Evolutionary conservation across 169 alveolate genomes (phyloP).

Genomic region (Plasmodium fragile): DNA sequence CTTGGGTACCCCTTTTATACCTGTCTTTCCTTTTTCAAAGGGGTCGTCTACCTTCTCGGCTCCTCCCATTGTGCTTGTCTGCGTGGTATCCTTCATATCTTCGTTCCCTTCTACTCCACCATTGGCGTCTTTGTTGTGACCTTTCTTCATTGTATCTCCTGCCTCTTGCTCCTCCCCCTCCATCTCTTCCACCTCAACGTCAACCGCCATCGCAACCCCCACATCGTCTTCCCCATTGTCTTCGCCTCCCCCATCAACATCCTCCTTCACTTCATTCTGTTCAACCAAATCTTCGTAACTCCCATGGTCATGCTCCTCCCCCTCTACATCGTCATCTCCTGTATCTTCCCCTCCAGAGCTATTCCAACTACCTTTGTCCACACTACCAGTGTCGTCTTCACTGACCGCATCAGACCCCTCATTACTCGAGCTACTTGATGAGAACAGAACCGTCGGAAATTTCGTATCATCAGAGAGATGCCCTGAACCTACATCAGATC

Average conservation of each 20-base stretch:
- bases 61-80: neutral
- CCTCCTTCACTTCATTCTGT: neutral
- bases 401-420: slow-evolving; percentile 1
- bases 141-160: neutral
- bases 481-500: slow-evolving; percentile 32
- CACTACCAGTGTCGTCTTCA: neutral
- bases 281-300: neutral
- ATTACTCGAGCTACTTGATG: slow-evolving; percentile 30
- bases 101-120: neutral
- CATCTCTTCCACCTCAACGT: neutral
- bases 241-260: neutral
- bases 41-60: neutral
- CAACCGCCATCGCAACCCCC: neutral
- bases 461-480: slow-evolving; percentile 10
- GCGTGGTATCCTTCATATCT: neutral
- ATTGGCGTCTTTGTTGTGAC: slow-evolving; percentile 3
- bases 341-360: neutral
- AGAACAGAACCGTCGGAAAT: slow-evolving; percentile 28
- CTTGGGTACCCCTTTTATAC: neutral
- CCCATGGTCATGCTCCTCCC: neutral
- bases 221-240: neutral
- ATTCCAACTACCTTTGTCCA: neutral
- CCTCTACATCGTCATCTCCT: neutral
- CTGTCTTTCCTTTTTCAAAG: neutral
- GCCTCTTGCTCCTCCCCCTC: neutral